phyloP scores from a whole-genome alignment of 1,284 basidiomycete genomes.

The Boletus calvinii region DNA sequence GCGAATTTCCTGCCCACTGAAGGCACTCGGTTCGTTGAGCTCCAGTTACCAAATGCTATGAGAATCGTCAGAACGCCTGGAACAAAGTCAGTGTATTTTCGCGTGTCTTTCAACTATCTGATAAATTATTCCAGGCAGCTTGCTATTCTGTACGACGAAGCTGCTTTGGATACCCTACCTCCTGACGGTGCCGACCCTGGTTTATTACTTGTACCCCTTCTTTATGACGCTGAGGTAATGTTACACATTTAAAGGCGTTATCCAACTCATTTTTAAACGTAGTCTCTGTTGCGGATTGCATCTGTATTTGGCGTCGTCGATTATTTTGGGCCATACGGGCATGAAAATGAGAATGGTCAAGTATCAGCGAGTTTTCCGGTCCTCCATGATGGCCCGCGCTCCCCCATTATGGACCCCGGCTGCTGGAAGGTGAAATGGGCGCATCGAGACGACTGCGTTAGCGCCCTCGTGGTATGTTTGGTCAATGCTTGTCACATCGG shows the following conservation, averaged over 20 bases:
- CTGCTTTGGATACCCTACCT: conserved; percentile 42
- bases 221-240: conserved; percentile 57
- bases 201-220: conserved; percentile 54
- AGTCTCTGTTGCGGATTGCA: conserved; percentile 49
- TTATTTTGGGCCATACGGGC: conserved; percentile 31
- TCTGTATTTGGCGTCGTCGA: conserved; percentile 59
- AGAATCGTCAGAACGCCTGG: conserved; percentile 37
- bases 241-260: not conserved
- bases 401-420: conserved; percentile 50
- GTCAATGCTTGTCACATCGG: not conserved
- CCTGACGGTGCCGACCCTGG: conserved; percentile 29
- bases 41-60: conserved; percentile 56
- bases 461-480: conserved; percentile 60
- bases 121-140: conserved; percentile 43
- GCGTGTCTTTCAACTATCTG: not conserved
- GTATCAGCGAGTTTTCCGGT: conserved; percentile 34
- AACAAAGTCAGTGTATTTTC: conserved; percentile 24
- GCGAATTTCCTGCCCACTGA: conserved; percentile 13
- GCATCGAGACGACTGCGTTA: conserved; percentile 70
- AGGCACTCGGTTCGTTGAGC: conserved; percentile 31
- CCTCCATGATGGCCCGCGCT: conserved; percentile 57
- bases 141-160: conserved; percentile 53
- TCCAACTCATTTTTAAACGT: conserved; percentile 5
- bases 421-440: conserved; percentile 78
- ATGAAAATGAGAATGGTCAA: conserved; percentile 24